Percentiles rank a stretch among this genome's conserved stretches.
Conservation (phyloP, 2,329 filamentous ascomycete genomes). For the Fonsecaea erecta region DNA sequence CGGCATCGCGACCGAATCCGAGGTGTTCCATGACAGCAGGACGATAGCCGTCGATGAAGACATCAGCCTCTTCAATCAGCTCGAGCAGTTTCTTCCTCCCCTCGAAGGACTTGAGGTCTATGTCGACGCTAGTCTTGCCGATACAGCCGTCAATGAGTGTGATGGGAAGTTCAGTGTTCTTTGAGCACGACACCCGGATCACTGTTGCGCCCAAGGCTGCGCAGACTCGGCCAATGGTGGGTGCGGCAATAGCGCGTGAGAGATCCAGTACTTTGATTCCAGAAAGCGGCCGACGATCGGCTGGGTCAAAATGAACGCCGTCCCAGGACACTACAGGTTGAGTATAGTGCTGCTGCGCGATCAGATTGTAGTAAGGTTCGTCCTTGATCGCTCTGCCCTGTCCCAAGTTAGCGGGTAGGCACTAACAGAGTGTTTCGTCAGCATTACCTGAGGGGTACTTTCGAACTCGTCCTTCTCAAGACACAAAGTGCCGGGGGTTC, state of each 20-base stretch:
- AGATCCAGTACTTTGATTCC: conserved; percentile 57
- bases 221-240: conserved; percentile 48
- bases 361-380: conserved; percentile 6
- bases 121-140: conserved; percentile 67
- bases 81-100: conserved; percentile 48
- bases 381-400: conserved; percentile 8
- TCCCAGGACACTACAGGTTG: conserved; percentile 2
- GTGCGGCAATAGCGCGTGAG: conserved; percentile 51
- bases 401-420: background rate
- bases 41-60: conserved; percentile 61
- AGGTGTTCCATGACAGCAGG: conserved; percentile 57
- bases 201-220: conserved; percentile 54
- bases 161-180: conserved; percentile 45
- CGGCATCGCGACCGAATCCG: conserved; percentile 60
- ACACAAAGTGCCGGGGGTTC: conserved; percentile 21
- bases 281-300: conserved; percentile 45
- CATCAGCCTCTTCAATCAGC: conserved; percentile 55
- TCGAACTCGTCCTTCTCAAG: conserved; percentile 22
- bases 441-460: conserved; percentile 3
- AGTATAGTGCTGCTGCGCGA: background rate
- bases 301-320: background rate
- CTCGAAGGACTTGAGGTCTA: conserved; percentile 52
- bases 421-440: background rate
- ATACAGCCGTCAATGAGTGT: conserved; percentile 74
- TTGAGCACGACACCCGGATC: conserved; percentile 43